A percentile compares a stretch with the other conserved stretches of the same genome.
Conservation (phyloP, 2,329 filamentous ascomycete species). For the Colletotrichum simmondsii region DNA sequence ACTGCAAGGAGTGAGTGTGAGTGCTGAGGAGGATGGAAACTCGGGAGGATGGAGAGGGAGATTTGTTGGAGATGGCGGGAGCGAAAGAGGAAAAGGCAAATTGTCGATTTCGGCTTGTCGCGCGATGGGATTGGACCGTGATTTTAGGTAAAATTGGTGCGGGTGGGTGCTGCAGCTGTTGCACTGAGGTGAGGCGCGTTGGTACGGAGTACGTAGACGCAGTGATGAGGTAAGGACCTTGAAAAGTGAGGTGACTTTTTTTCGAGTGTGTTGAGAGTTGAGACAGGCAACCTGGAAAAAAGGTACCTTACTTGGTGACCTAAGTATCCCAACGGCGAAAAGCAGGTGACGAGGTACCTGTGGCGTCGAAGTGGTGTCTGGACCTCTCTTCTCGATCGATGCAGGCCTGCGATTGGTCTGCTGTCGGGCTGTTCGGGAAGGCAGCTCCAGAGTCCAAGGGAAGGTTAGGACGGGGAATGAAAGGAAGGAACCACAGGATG, state of each 20-base stretch:
- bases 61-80: conserved; percentile 1
- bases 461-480: neutral
- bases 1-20: neutral
- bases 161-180: conserved; percentile 12
- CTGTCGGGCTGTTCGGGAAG: conserved; percentile 10
- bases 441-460: neutral
- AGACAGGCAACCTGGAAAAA: neutral
- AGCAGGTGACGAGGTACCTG: neutral
- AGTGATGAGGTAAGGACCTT: neutral
- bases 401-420: conserved; percentile 18
- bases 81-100: conserved; percentile 6
- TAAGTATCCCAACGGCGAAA: neutral
- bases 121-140: conserved; percentile 33
- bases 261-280: too few species aligned
- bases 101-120: conserved; percentile 30
- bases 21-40: neutral
- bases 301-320: too few species aligned
- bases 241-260: conserved; percentile 4
- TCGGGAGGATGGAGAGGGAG: neutral
- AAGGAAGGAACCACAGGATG: neutral
- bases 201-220: too few species aligned
- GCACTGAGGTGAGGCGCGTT: neutral
- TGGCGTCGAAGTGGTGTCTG: conserved; percentile 1
- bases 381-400: conserved; percentile 2
- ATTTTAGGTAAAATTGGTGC: conserved; percentile 31